Evolutionary conservation across 306 rosid genomes (phyloP).

Genomic region (Prunus dulcis): DNA sequence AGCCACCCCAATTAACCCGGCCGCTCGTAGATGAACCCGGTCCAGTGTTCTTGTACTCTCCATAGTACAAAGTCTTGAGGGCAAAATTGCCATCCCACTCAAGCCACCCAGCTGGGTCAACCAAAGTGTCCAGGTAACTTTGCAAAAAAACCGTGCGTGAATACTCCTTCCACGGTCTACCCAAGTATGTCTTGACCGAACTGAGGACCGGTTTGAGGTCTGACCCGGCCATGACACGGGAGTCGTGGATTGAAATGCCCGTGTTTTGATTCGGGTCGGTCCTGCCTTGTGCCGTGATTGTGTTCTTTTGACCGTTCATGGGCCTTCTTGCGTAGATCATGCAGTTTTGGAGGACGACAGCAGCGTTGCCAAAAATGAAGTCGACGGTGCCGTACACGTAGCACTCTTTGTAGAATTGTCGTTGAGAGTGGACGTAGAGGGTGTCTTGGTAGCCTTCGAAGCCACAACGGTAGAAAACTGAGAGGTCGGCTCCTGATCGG

Average conservation of each 20-base stretch:
- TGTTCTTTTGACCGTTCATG: conserved; percentile 32
- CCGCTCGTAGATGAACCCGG: conserved; percentile 37
- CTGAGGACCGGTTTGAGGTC: conserved; percentile 31
- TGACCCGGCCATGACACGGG: conserved; percentile 37
- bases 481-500: conserved; percentile 48
- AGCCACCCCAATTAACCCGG: conserved; percentile 56
- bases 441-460: conserved; percentile 68
- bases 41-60: conserved; percentile 50
- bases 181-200: conserved; percentile 38
- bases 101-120: conserved; percentile 56
- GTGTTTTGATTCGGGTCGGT: conserved; percentile 51
- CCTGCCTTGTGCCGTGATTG: conserved; percentile 53
- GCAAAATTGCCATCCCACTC: conserved; percentile 57
- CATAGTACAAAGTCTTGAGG: conserved; percentile 44
- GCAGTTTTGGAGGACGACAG: conserved; percentile 45
- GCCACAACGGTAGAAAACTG: conserved; percentile 49
- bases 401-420: conserved; percentile 60
- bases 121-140: conserved; percentile 30
- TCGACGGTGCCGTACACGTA: conserved; percentile 52
- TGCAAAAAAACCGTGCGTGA: conserved; percentile 43
- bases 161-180: conserved; percentile 55
- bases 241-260: conserved; percentile 42
- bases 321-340: conserved; percentile 49
- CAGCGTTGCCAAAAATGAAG: conserved; percentile 61
- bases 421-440: conserved; percentile 50